phyloP scores from a whole-genome alignment of 345 rosid species.

The Eucalyptus camaldulensis region DNA sequence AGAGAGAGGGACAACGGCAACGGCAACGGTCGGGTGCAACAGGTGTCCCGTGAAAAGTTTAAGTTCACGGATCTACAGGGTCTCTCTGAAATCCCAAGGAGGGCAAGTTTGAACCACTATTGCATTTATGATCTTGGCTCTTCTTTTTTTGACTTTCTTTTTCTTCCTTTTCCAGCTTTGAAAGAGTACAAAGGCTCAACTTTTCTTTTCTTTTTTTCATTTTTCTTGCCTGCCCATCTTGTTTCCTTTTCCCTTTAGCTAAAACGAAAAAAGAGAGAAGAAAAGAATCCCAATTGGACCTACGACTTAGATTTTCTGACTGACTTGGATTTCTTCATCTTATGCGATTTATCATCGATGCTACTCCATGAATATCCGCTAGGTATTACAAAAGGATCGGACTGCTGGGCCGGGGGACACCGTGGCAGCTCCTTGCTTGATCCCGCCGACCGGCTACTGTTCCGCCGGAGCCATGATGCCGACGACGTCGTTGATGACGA shows the following conservation, averaged over 20 bases:
- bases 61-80: not conserved
- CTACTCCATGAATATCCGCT: conserved; percentile 64
- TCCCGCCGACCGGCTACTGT: conserved; percentile 20
- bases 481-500: conserved; percentile 17
- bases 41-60: not conserved
- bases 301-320: conserved; percentile 37
- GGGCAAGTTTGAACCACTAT: not conserved
- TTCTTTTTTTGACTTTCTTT: not conserved
- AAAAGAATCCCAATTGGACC: not conserved
- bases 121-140: not conserved
- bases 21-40: not conserved
- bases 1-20: not conserved
- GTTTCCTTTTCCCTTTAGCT: not conserved
- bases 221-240: not conserved
- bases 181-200: not conserved
- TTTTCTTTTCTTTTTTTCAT: not conserved
- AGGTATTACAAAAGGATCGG: conserved; percentile 82
- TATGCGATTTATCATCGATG: conserved; percentile 29
- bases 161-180: not conserved
- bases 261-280: not conserved
- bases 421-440: conserved; percentile 28
- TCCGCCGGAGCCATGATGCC: conserved; percentile 47
- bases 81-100: not conserved
- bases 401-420: not conserved
- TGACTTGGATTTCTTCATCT: conserved; percentile 50